Percentiles rank a stretch among this genome's conserved stretches.
Conservation (phyloP, 2,329 filamentous ascomycete genomes). For the Ramularia endophylla region DNA sequence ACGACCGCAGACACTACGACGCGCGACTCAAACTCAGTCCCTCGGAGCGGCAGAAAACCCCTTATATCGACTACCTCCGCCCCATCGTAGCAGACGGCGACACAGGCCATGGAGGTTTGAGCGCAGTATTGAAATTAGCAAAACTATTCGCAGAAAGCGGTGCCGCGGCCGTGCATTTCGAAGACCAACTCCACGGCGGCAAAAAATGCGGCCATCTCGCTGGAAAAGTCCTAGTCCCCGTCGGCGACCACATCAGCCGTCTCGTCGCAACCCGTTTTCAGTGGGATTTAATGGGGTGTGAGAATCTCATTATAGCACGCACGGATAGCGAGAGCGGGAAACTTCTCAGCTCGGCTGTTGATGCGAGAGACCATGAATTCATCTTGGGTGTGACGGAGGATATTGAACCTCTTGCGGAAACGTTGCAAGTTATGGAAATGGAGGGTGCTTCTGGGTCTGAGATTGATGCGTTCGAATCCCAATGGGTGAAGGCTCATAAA, state of each 20-base stretch:
- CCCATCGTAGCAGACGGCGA: constrained; percentile 96
- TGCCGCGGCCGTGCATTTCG: constrained; percentile 92
- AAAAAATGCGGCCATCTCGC: constrained; percentile 98
- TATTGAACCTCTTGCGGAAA: constrained; percentile 78
- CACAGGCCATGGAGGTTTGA: constrained; percentile 86
- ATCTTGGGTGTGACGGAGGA: constrained; percentile 80
- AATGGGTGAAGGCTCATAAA: constrained; percentile 81
- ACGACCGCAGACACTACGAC: constrained; percentile 95
- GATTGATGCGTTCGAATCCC: constrained; percentile 77
- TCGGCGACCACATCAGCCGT: constrained; percentile 93
- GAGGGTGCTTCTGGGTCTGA: constrained; percentile 69
- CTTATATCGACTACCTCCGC: constrained; percentile 86
- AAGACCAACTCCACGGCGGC: constrained; percentile 94
- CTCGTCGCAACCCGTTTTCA: constrained; percentile 89
- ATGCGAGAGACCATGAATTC: constrained; percentile 93
- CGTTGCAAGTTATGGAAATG: constrained; percentile 82
- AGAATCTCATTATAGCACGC: constrained; percentile 90
- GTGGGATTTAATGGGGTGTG: constrained; percentile 96
- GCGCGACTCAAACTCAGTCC: constrained; percentile 68
- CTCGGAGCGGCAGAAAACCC: constrained; percentile 66
- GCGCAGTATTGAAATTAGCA: constrained; percentile 88
- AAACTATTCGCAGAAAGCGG: constrained; percentile 98
- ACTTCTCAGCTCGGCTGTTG: constrained; percentile 82
- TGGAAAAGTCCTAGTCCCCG: constrained; percentile 89
- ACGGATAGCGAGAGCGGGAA: constrained; percentile 94